Conservation (phyloP, 352 stramenopile species). For the Phytophthora colocasiae region DNA sequence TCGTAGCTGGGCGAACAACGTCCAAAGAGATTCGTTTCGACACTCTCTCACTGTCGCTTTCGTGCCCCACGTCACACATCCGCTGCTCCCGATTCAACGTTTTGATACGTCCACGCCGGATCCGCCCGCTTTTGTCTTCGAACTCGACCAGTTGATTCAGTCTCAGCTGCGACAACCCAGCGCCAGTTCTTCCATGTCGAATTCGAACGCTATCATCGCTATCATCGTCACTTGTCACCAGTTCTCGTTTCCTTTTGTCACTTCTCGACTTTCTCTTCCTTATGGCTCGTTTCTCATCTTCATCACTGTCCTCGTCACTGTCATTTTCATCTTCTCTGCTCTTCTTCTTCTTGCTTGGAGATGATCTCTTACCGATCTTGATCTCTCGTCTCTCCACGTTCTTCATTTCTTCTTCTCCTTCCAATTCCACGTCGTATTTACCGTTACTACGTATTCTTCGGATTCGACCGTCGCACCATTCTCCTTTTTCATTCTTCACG, state of each 20-base stretch:
- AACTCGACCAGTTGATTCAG: conserved; percentile 68
- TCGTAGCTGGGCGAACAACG: conserved; percentile 36
- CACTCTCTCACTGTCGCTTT: conserved; percentile 55
- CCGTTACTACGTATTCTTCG: conserved; percentile 48
- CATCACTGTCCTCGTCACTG: background rate
- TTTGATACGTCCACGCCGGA: conserved; percentile 58
- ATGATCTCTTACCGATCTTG: conserved; percentile 9
- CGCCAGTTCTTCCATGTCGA: conserved; percentile 4
- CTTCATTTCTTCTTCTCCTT: conserved; percentile 48
- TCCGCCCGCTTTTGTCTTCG: conserved; percentile 48
- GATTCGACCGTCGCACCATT: conserved; percentile 46
- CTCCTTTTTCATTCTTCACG: conserved; percentile 44
- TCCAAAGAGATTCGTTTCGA: conserved; percentile 55
- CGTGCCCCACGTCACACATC: conserved; percentile 68
- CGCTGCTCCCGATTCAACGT: conserved; percentile 49
- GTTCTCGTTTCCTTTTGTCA: conserved; percentile 39
- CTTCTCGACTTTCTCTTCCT: conserved; percentile 40
- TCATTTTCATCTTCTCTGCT: conserved; percentile 30
- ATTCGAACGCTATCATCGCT: conserved; percentile 19
- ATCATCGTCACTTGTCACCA: conserved; percentile 48
- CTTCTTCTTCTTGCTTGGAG: conserved; percentile 19
- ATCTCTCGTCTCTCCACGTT: conserved; percentile 39
- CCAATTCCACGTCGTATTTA: conserved; percentile 55
- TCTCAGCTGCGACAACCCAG: conserved; percentile 37
- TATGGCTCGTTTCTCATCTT: conserved; percentile 29